phyloP scores from a whole-genome alignment of 305 asterid genomes.

The Fraxinus nigra region DNA sequence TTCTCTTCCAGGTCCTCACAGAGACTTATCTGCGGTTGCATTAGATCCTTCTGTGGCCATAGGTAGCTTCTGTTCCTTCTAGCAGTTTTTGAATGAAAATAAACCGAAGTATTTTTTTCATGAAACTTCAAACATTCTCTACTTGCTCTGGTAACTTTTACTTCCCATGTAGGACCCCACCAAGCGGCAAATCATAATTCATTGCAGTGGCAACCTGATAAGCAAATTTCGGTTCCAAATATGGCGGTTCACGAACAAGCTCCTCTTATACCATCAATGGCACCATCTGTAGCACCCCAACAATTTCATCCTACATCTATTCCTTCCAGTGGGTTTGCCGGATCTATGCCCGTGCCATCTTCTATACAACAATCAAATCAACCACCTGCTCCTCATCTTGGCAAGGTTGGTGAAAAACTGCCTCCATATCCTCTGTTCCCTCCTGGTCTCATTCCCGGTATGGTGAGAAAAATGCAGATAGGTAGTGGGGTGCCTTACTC shows the following conservation, averaged over 20 bases:
- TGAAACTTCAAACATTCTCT: not conserved
- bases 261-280: constrained; percentile 33
- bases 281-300: constrained; percentile 29
- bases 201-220: constrained; percentile 59
- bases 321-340: constrained; percentile 44
- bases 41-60: constrained; percentile 52
- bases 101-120: not conserved
- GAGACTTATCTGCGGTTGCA: constrained; percentile 38
- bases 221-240: constrained; percentile 38
- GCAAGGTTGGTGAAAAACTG: constrained; percentile 56
- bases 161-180: constrained; percentile 37
- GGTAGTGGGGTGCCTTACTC: constrained; percentile 99
- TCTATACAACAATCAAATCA: constrained; percentile 49
- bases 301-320: constrained; percentile 60
- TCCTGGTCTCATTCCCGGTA: constrained; percentile 95
- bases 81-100: not conserved
- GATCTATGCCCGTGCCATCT: constrained; percentile 44
- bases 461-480: constrained; percentile 96
- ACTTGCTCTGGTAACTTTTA: constrained; percentile 2
- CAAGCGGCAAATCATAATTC: constrained; percentile 22
- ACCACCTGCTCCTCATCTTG: constrained; percentile 40
- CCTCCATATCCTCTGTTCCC: constrained; percentile 91
- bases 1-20: constrained; percentile 49
- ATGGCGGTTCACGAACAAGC: constrained; percentile 43
- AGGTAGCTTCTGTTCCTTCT: constrained; percentile 35